Conservation (phyloP, 2,329 filamentous ascomycete species). For the Neonectria sp. region DNA sequence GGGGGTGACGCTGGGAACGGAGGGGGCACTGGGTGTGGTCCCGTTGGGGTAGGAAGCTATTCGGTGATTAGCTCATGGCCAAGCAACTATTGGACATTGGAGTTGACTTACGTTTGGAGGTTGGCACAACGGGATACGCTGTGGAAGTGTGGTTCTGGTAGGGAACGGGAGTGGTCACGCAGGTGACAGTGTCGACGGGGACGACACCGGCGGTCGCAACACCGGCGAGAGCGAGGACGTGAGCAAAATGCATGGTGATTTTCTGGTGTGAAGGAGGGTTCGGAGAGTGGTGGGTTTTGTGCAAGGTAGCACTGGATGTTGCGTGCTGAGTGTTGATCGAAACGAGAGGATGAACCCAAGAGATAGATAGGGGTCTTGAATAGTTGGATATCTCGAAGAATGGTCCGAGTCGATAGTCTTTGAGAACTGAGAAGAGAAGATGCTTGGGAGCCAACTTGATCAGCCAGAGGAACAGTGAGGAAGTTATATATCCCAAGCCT, state of each 20-base stretch:
- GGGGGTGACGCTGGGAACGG: slow-evolving; percentile 19
- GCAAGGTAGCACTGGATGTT: slow-evolving; percentile 12
- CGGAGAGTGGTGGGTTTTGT: slow-evolving; percentile 10
- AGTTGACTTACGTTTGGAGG: slow-evolving; percentile 23
- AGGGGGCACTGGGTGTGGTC: slow-evolving; percentile 22
- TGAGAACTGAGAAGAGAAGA: background rate
- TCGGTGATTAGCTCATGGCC: slow-evolving; percentile 8
- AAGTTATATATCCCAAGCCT: slow-evolving; percentile 9
- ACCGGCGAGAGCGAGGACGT: slow-evolving; percentile 47
- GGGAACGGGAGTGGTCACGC: slow-evolving; percentile 33
- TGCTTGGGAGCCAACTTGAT: background rate
- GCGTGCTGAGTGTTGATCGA: slow-evolving; percentile 13
- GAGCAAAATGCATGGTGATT: slow-evolving; percentile 46
- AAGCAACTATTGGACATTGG: background rate
- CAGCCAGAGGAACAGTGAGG: background rate
- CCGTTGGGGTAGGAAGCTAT: slow-evolving; percentile 33
- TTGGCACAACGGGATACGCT: slow-evolving; percentile 34
- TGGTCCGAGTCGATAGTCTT: background rate
- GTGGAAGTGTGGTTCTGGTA: slow-evolving; percentile 30
- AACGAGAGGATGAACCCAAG: slow-evolving; percentile 6
- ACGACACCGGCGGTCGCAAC: slow-evolving; percentile 37
- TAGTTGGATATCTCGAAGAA: background rate
- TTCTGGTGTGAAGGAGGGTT: slow-evolving; percentile 28
- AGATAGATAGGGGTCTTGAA: background rate
- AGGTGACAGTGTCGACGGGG: slow-evolving; percentile 31